Evolutionary conservation across 805 yeast species (phyloP).

Genomic region (Candida glaebosa): DNA sequence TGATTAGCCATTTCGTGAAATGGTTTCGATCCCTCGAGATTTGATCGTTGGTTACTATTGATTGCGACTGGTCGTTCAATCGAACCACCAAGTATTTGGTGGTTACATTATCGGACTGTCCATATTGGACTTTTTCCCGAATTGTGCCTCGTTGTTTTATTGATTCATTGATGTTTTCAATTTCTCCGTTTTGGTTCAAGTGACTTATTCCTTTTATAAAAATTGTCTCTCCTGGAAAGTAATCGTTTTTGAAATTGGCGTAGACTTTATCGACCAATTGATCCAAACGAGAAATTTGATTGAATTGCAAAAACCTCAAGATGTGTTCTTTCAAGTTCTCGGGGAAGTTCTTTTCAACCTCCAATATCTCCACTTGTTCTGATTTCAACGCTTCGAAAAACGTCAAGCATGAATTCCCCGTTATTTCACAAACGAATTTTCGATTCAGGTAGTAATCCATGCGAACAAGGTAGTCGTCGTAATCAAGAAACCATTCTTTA

Average conservation of each 20-base stretch:
- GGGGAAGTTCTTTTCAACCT: constrained; percentile 81
- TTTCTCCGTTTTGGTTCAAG: constrained; percentile 14
- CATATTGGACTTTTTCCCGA: constrained; percentile 82
- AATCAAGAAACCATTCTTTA: constrained; percentile 79
- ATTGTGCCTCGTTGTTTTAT: constrained; percentile 55
- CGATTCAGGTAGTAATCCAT: constrained; percentile 69
- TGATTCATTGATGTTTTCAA: constrained; percentile 9
- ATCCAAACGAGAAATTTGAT: constrained; percentile 77
- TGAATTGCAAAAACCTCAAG: constrained; percentile 79
- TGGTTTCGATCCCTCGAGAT: constrained; percentile 79
- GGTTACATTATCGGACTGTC: constrained; percentile 39
- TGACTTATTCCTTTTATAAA: constrained; percentile 42
- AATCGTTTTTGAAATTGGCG: constrained; percentile 70
- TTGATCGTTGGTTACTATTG: constrained; percentile 69
- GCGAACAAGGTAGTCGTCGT: constrained; percentile 70
- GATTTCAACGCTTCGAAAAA: constrained; percentile 83
- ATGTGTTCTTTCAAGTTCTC: constrained; percentile 90
- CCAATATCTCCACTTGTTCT: constrained; percentile 54
- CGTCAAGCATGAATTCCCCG: constrained; percentile 89
- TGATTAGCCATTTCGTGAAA: constrained; percentile 86
- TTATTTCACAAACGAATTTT: constrained; percentile 91
- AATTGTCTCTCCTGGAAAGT: constrained; percentile 88
- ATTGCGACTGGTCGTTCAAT: constrained; percentile 48
- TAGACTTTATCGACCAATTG: constrained; percentile 86
- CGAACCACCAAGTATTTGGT: constrained; percentile 70